Evolutionary conservation across 2,329 filamentous ascomycete species (phyloP), one percentile per base, ranked within the genome.

Genomic region (Fusarium sp.): DNA sequence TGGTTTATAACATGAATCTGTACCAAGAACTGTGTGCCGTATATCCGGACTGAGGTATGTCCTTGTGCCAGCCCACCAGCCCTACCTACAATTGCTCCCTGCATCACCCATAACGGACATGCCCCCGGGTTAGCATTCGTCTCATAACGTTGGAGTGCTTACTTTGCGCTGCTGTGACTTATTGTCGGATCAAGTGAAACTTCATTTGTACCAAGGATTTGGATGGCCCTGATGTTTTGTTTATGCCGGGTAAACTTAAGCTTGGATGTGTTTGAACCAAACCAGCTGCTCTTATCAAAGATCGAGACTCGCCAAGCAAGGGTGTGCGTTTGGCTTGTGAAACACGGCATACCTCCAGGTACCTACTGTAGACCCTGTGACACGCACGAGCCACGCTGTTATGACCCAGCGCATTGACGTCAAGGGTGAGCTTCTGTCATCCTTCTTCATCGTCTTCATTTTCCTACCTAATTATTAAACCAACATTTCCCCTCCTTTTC

Each of bases 331-430:
- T 23, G 23, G 31, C 31, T 9, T 34, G 31, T 34, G 31, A 34
- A 34, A 34, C 31, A 39, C 15, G 27, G 48, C 48, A 39, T 51
- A 51, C 36, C 34, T 51, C 30, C n/a, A 18, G 31, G 18, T 27
- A 7, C 47, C 6, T 12, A 8, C 48, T 23, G 7, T 15, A 43
- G 51, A 16, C 51, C 39, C 37, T 54, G 39, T 60, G 60, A 31
- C 18, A 23, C 58, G 68, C 69, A 72, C 68, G 51, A 71, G 68
- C 69, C 69, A 71, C 55, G 68, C 60, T 71, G 60, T 65, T 60
- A 44, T 55, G 60, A 56, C 40, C 30, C 15, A 18, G 18, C 15
- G 36, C 28, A 30, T 23, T 23, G 23, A 23, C 23, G 23, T 23
- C 59, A 66, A 66, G 66, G 62, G 66, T 70, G 34, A 66, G 57